A percentile compares a stretch with the other conserved stretches of the same genome.
Evolutionary conservation across 2,329 filamentous ascomycete genomes (phyloP).

Genomic region (Pseudocercospora musae): DNA sequence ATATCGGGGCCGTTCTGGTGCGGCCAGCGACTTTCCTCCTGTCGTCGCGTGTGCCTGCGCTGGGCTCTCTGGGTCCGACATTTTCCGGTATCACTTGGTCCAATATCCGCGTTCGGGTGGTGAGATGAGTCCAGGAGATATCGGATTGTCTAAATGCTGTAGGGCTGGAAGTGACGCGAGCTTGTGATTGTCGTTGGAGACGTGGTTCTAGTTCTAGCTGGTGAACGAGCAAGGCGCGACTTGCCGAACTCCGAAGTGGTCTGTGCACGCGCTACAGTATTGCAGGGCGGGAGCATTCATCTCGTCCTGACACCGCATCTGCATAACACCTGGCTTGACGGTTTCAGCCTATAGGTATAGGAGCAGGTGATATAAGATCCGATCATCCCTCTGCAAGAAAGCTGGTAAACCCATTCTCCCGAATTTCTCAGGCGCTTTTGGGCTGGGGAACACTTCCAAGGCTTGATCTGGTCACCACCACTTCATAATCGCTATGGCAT

Average conservation of each 20-base stretch:
- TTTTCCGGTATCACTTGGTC: conserved; percentile 1
- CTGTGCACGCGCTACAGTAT: not conserved
- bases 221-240: not conserved
- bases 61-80: conserved; percentile 34
- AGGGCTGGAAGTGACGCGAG: not conserved
- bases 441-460: not conserved
- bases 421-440: too few species aligned
- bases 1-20: conserved; percentile 29
- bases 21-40: conserved; percentile 25
- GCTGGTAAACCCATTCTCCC: too few species aligned
- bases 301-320: not conserved
- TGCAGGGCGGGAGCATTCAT: not conserved
- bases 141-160: not conserved
- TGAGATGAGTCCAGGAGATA: not conserved
- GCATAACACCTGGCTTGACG: not conserved
- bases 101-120: not conserved
- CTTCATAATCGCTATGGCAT: not conserved
- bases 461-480: not conserved
- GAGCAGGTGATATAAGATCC: not conserved
- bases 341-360: too few species aligned
- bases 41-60: conserved; percentile 17
- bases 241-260: not conserved
- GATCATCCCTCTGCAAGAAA: too few species aligned
- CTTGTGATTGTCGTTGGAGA: not conserved
- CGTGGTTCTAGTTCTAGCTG: not conserved